Conservation (phyloP, 768 basidiomycete genomes). For the Pholiota microspora region DNA sequence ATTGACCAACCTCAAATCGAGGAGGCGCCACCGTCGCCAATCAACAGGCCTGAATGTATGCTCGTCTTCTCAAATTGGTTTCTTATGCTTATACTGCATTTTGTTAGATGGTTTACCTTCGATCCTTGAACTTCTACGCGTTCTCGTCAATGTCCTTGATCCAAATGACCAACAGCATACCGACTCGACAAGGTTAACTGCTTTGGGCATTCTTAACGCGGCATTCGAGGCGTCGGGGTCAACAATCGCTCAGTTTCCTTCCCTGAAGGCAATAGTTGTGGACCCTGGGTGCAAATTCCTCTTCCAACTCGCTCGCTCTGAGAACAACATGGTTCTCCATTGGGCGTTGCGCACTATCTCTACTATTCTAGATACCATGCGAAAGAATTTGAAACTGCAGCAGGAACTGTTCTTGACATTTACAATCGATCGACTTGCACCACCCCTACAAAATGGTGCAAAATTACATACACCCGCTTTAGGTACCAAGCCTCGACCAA, state of each 20-base stretch:
- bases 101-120: conserved; percentile 86
- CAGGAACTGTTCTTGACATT: conserved; percentile 95
- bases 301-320: conserved; percentile 94
- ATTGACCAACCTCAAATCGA: conserved; percentile 4
- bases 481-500: conserved; percentile 30
- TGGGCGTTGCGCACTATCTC: conserved; percentile 81
- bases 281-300: conserved; percentile 95
- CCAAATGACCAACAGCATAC: conserved; percentile 95
- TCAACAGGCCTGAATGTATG: conserved; percentile 43
- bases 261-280: conserved; percentile 70
- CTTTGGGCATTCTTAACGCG: conserved; percentile 82
- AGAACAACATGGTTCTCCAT: conserved; percentile 77
- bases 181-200: conserved; percentile 89
- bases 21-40: conserved; percentile 24
- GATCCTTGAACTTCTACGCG: conserved; percentile 87
- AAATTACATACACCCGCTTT: conserved; percentile 20
- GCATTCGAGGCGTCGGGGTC: conserved; percentile 84
- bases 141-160: conserved; percentile 92
- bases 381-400: conserved; percentile 84
- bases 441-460: conserved; percentile 37
- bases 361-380: conserved; percentile 86
- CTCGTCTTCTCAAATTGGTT: not conserved
- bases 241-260: conserved; percentile 73
- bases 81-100: conserved; percentile 4
- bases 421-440: conserved; percentile 85